A percentile compares a stretch with the other conserved stretches of the same genome.
Conservation (phyloP, 192 early-diverging fungal genomes). For the Podila clonocystis region DNA sequence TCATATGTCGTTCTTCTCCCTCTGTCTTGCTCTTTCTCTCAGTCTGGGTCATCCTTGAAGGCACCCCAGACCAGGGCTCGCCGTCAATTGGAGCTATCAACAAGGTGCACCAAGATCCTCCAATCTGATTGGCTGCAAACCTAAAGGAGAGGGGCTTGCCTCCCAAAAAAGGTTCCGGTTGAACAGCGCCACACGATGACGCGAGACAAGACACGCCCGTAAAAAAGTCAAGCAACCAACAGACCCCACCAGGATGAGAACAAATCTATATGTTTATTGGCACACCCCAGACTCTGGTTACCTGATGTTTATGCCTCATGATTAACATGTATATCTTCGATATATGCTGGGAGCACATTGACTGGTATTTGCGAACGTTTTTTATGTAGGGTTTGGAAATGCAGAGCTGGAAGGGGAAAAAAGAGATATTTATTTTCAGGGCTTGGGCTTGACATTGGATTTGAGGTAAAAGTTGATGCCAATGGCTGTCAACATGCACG, state of each 20-base stretch:
- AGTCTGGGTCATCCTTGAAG: not conserved
- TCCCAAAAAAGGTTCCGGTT: not conserved
- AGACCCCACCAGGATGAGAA: too few relatives aligned
- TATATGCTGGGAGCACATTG: not conserved
- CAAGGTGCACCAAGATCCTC: not conserved
- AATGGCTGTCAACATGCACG: constrained; percentile 67
- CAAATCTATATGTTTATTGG: too few relatives aligned
- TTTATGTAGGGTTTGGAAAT: not conserved
- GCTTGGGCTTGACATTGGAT: constrained; percentile 47
- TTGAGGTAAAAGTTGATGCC: constrained; percentile 64
- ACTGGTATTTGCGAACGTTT: constrained; percentile 5
- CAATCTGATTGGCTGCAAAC: not conserved
- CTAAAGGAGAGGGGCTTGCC: not conserved
- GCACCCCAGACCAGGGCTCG: not conserved
- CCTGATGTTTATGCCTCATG: not conserved
- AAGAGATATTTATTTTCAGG: constrained; percentile 2
- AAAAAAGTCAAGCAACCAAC: too few relatives aligned
- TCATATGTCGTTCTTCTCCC: too few relatives aligned
- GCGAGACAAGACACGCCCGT: too few relatives aligned
- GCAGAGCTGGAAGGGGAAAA: not conserved
- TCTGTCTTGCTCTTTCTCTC: too few relatives aligned
- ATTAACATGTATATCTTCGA: not conserved
- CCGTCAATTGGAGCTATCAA: not conserved
- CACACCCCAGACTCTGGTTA: too few relatives aligned
- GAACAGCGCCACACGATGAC: constrained; percentile 1